phyloP scores from a whole-genome alignment of 1,284 basidiomycete species.

The Athelia sp. region DNA sequence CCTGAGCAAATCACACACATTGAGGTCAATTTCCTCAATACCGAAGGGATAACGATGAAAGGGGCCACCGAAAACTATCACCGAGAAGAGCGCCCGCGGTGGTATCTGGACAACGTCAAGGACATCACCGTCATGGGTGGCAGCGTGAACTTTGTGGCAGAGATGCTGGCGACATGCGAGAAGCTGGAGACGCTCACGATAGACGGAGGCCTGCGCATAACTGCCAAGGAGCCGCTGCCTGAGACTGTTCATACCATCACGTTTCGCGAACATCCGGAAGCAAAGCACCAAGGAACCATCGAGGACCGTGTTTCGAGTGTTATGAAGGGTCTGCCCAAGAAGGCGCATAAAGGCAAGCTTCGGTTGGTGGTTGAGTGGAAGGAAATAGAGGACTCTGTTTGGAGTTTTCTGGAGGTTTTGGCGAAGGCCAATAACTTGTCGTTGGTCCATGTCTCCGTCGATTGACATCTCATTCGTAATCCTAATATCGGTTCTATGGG shows the following conservation, averaged over 20 bases:
- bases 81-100: background rate
- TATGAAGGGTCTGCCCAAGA: background rate
- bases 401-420: background rate
- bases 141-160: background rate
- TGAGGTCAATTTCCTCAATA: background rate
- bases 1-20: background rate
- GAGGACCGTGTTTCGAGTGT: background rate
- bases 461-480: no score
- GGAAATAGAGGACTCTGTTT: background rate
- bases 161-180: background rate
- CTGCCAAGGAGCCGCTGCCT: background rate
- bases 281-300: background rate
- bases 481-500: no score
- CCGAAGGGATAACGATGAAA: background rate
- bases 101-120: background rate
- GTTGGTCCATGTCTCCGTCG: no score
- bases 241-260: background rate
- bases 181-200: background rate
- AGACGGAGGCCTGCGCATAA: background rate
- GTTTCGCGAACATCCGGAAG: background rate
- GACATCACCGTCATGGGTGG: background rate
- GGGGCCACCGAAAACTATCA: background rate
- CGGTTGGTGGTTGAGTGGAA: background rate
- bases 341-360: background rate
- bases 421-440: no score